Percentiles rank a stretch among this genome's conserved stretches.
phyloP scores from a whole-genome alignment of 208 protist genomes.

The Crithidia expoeki region DNA sequence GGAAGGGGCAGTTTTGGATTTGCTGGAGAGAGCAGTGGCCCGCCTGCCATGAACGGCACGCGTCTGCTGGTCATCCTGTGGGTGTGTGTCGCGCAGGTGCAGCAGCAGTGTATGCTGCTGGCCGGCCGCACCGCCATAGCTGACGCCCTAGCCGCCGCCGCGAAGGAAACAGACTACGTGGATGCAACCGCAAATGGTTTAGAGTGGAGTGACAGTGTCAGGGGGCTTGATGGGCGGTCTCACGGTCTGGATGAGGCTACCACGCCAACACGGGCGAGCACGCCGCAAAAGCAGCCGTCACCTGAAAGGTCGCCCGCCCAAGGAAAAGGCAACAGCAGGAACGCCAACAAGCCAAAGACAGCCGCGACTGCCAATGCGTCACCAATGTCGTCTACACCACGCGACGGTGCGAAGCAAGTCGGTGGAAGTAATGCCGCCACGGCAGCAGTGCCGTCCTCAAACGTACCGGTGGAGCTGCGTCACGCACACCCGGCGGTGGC shows the following conservation, averaged over 20 bases:
- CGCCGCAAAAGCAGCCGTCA: background rate
- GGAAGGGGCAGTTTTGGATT: background rate
- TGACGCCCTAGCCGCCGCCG: slow-evolving; percentile 23
- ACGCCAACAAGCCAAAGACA: background rate
- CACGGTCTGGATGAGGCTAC: too few species aligned
- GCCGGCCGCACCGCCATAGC: slow-evolving; percentile 18
- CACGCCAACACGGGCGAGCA: background rate
- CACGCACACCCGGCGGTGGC: slow-evolving; percentile 38
- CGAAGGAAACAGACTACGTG: slow-evolving; percentile 19
- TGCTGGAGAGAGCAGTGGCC: background rate
- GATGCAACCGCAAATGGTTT: slow-evolving; percentile 6
- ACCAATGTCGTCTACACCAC: background rate
- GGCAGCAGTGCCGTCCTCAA: background rate
- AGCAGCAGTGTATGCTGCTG: slow-evolving; percentile 33
- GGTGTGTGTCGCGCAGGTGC: slow-evolving; percentile 23
- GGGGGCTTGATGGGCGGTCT: too few species aligned
- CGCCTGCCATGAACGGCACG: slow-evolving; percentile 14
- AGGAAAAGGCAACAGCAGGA: background rate
- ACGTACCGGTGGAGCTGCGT: slow-evolving; percentile 4
- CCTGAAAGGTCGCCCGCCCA: background rate
- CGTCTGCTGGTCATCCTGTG: slow-evolving; percentile 27
- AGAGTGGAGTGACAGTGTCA: too few species aligned
- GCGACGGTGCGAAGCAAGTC: background rate
- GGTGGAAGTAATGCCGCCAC: background rate
- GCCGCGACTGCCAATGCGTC: background rate